A percentile compares a stretch with the other conserved stretches of the same genome.
Conservation (phyloP, 331 rosid genomes). For the Rhamnella rubrinervis region DNA sequence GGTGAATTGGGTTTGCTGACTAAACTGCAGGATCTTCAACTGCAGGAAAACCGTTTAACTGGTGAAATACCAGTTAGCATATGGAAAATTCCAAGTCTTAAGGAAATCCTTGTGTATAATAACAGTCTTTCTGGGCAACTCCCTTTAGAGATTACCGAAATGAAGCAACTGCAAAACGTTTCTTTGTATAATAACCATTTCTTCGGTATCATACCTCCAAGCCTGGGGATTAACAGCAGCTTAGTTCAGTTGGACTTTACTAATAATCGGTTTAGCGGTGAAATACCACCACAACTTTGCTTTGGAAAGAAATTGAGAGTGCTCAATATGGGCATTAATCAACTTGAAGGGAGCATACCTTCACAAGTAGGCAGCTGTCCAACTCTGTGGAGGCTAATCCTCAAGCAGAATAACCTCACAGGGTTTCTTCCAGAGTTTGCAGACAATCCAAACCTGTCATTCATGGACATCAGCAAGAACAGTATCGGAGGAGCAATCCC, state of each 20-base stretch:
- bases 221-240: conserved; percentile 71
- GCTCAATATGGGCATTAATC: conserved; percentile 60
- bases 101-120: conserved; percentile 52
- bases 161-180: conserved; percentile 58
- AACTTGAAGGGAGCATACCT: conserved; percentile 62
- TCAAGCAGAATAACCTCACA: conserved; percentile 43
- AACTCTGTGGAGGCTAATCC: conserved; percentile 63
- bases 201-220: conserved; percentile 74
- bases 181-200: conserved; percentile 63
- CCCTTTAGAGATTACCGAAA: conserved; percentile 66
- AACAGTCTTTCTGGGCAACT: conserved; percentile 73
- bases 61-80: conserved; percentile 80
- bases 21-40: conserved; percentile 42
- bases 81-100: conserved; percentile 82
- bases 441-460: conserved; percentile 29
- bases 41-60: conserved; percentile 49
- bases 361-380: conserved; percentile 63
- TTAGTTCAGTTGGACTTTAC: conserved; percentile 57
- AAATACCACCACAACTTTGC: conserved; percentile 79
- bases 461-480: conserved; percentile 55
- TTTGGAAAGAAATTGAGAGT: conserved; percentile 45
- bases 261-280: conserved; percentile 64
- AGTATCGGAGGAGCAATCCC: conserved; percentile 57
- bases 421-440: conserved; percentile 66
- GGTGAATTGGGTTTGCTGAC: conserved; percentile 62